These are phyloP conservation scores for Albatrellus ellisii DNA, from an alignment of 768 basidiomycete genomes.

Conservation along the genomic window DNA sequence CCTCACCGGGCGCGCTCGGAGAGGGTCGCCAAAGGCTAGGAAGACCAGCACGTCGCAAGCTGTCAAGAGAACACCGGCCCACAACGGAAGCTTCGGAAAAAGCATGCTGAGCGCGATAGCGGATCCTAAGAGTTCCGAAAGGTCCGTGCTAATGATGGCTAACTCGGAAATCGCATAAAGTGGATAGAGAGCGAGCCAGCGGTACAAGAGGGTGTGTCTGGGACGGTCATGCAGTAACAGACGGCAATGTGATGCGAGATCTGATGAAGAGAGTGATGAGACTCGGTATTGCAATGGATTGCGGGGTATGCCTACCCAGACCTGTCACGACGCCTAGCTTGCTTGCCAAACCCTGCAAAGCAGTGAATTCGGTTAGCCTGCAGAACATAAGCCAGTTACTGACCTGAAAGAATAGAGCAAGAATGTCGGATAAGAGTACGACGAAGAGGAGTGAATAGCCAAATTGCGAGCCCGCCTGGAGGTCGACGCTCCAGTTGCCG, in stretches of 20 bases:
- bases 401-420: conserved; percentile 77
- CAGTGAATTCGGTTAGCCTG: neutral
- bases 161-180: conserved; percentile 32
- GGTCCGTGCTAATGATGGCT: conserved; percentile 42
- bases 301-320: conserved; percentile 34
- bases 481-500: conserved; percentile 85
- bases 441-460: conserved; percentile 79
- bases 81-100: conserved; percentile 35
- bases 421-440: conserved; percentile 69
- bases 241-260: conserved; percentile 36
- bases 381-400: conserved; percentile 7
- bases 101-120: conserved; percentile 46
- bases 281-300: neutral
- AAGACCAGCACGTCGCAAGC: conserved; percentile 38
- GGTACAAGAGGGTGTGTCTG: conserved; percentile 23
- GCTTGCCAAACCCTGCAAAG: conserved; percentile 52
- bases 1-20: conserved; percentile 47
- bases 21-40: conserved; percentile 58
- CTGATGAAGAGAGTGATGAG: conserved; percentile 13
- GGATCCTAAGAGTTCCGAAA: conserved; percentile 47
- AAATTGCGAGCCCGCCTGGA: conserved; percentile 75
- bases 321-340: conserved; percentile 77
- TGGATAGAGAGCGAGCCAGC: conserved; percentile 31
- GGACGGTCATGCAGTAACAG: conserved; percentile 32
- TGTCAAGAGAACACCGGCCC: conserved; percentile 35